Percentiles rank a stretch among this genome's conserved stretches.
These are phyloP conservation scores for Wallacemonas sp. DNA, from an alignment of 208 protist genomes.

Conservation along the genomic window DNA sequence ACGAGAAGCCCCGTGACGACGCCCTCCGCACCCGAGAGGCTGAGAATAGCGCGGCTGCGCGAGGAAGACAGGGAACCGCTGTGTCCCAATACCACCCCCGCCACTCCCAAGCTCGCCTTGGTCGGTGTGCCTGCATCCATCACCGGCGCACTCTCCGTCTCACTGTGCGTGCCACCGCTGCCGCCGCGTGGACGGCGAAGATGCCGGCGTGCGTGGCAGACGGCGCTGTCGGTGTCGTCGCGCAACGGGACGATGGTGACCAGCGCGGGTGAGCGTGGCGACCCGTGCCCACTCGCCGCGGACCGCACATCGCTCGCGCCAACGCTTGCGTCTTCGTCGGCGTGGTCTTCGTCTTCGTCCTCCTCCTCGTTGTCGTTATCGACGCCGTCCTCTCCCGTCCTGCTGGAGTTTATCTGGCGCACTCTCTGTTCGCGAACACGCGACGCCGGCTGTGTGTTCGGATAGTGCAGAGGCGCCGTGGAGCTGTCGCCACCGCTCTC, in stretches of 20 bases:
- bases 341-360: not conserved
- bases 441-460: too few relatives aligned
- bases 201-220: not conserved
- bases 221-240: not conserved
- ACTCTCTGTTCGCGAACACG: too few relatives aligned
- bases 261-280: not conserved
- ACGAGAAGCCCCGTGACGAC: constrained; percentile 5
- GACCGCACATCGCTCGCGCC: too few relatives aligned
- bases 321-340: not conserved
- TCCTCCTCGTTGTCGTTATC: not conserved
- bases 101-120: not conserved
- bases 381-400: not conserved
- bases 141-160: too few relatives aligned
- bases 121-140: too few relatives aligned
- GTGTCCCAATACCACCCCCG: not conserved
- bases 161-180: too few relatives aligned
- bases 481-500: too few relatives aligned
- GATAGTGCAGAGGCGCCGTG: too few relatives aligned
- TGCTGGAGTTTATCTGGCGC: not conserved
- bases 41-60: constrained; percentile 1
- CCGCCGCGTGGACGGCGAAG: too few relatives aligned
- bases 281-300: not conserved
- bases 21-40: not conserved
- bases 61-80: too few relatives aligned
- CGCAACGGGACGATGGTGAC: not conserved